Base-by-base conservation (phyloP, 306 rosid genomes). In the Chamaecrista fasciculata region DNA sequence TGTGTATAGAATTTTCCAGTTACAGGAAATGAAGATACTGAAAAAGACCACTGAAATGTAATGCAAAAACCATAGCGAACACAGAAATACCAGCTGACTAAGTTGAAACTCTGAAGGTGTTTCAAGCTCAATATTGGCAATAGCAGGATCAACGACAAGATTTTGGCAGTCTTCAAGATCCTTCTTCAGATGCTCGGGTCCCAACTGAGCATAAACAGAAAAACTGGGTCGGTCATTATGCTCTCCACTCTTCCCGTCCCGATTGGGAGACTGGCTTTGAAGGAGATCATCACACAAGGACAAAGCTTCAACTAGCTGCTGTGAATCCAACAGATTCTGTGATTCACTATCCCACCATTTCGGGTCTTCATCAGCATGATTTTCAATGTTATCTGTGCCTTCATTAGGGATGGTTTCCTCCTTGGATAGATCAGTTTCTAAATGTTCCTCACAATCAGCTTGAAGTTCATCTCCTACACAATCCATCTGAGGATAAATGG, bases 341-440 rank as follows among this genome's bases (percentile, higher is more conserved):
- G 98, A 89, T 81, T 87, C 95, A 37, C 92, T 86, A 18, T 92
- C 96, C 89, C 89, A 89, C 97, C 95, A 92, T 67, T 76, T 84
- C 42, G 85, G 79, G 34, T 81, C 92, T 68, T 87, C 97, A 4
- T 76, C 87, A 8, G 48, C 75, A 42, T 51, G 55, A 74, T 74
- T 74, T 78, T 82, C 95, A 4, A 71, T 46, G 18, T 71, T 19
- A 50, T 78, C 67, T 12, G 39, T 18, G 36, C 26, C 82, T 73
- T 85, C 81, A 53, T 59, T 65, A 19, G 28, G 40, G 58, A 71
- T 67, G 56, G 67, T 71, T 47, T 69, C 86, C 33, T 34, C 48
- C 49, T 50, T 56, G 18, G 64, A 67, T 52, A 52, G 29, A 63
- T 85, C 86, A 57, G 51, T 31, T 36, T 49, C 55, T 42, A 29